These are phyloP conservation scores for Daldinia grandis DNA, from an alignment of 495 filamentous ascomycete genomes.

Conservation along the genomic window DNA sequence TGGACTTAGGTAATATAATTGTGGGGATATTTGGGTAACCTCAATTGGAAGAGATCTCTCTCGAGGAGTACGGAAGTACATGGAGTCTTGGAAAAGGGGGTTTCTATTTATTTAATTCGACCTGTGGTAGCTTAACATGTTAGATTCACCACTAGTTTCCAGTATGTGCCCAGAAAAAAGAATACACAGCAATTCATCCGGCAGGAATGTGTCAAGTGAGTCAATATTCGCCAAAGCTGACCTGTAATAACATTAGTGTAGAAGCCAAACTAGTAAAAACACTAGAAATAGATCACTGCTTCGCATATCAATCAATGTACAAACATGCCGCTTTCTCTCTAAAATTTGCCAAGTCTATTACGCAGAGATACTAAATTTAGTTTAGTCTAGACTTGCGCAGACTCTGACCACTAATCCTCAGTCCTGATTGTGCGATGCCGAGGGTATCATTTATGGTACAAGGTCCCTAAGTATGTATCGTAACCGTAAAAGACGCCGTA, in stretches of 20 bases:
- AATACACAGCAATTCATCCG: background rate
- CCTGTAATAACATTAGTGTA: background rate
- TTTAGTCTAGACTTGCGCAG: conserved; percentile 4
- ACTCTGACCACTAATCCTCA: conserved; percentile 18
- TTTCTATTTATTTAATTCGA: background rate
- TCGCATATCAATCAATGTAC: background rate
- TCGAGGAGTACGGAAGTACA: background rate
- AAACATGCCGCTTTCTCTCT: background rate
- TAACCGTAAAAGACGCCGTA: conserved; percentile 19
- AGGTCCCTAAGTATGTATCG: conserved; percentile 8
- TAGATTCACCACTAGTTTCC: background rate
- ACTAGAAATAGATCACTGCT: background rate
- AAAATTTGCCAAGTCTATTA: background rate
- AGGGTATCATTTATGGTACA: conserved; percentile 43
- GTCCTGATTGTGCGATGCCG: conserved; percentile 29
- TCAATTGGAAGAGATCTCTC: background rate
- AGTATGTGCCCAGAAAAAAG: background rate
- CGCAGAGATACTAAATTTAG: background rate
- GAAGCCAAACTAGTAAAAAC: background rate
- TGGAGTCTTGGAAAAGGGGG: background rate
- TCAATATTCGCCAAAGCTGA: background rate
- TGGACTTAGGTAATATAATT: conserved; percentile 7
- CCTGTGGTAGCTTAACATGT: background rate
- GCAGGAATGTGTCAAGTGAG: background rate
- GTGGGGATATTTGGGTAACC: conserved; percentile 5